Base-by-base conservation (phyloP, 768 basidiomycete species). In the Phylloporus sp. region DNA sequence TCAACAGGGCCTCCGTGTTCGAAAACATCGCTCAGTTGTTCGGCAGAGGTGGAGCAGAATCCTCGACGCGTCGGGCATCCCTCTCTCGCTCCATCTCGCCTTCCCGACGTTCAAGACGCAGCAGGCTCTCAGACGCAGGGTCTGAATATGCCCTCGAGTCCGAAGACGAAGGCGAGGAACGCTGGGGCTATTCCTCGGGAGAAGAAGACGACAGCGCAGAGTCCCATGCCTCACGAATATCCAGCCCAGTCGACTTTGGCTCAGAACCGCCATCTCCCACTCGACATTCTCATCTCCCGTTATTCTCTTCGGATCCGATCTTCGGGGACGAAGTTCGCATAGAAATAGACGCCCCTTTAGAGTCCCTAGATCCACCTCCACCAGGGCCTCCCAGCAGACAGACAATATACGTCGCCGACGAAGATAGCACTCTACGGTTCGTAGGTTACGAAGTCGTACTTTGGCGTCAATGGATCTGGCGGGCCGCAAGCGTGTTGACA, bases 161-260 rank as follows among this genome's bases (percentile, higher is more conserved):
- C 10, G 82, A 76, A 4, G 77, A 78, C 22, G 80, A 80, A 31
- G 74, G 70, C 48, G 79, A 82, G 35, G 87, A 90, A 53, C 77
- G 88, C n/a, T 93, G 90, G 90, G 90, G 90, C 5, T 93, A 92
- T 66, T 82, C 85, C n/a, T 91, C 90, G 4, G 87, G 80, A 20
- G 90, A 93, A 59, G 87, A 78, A 48, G 77, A 85, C 57, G 79
- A 80, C 20, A 73, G 71, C 18, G 73, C 27, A 13, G 63, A 42
- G 13, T 65, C 65, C 24, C 33, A 46, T 18, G 24, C 26, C 15
- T 61, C 63, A 14, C 55, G 20, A n/a, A 13, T 50, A 22, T 52
- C 63, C 15, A 58, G 53, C 33, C 53, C 53, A 44, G 76, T 86
- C 68, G 76, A 80, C 33, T 88, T 84, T 59, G 83, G 80, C 52